These are phyloP conservation scores for Neospermospora avenae DNA, from an alignment of 2,329 filamentous ascomycete genomes.

Conservation along the genomic window DNA sequence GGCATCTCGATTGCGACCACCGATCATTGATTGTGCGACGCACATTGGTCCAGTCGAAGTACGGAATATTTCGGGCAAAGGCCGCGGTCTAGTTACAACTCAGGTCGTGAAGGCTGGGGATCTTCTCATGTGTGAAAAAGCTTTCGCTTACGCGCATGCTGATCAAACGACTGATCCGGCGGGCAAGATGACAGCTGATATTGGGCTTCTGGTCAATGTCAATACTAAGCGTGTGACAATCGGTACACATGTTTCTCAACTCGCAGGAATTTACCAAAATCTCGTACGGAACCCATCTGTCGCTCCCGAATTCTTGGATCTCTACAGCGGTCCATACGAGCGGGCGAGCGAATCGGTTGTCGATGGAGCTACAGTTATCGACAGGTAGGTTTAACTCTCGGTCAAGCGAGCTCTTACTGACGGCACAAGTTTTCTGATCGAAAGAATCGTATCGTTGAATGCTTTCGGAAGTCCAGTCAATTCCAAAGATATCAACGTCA, in stretches of 20 bases:
- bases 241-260: conserved; percentile 3
- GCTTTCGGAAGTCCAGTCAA: conserved; percentile 38
- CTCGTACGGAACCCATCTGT: conserved; percentile 37
- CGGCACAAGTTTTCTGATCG: conserved; percentile 48
- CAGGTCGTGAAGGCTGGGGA: conserved; percentile 46
- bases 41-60: conserved; percentile 44
- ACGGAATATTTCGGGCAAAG: conserved; percentile 40
- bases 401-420: background rate
- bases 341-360: background rate
- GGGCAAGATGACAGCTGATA: background rate
- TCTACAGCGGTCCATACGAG: conserved; percentile 30
- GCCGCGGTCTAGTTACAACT: conserved; percentile 50
- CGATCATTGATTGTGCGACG: conserved; percentile 46
- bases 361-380: conserved; percentile 28
- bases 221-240: conserved; percentile 1
- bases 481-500: conserved; percentile 25
- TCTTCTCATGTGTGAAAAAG: conserved; percentile 54
- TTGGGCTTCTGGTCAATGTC: conserved; percentile 2
- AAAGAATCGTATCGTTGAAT: conserved; percentile 43
- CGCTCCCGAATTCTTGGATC: conserved; percentile 31
- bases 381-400: conserved; percentile 24
- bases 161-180: background rate
- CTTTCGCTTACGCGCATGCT: conserved; percentile 37
- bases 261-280: conserved; percentile 35
- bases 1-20: conserved; percentile 34